These are phyloP conservation scores for Xerophyta viscosa DNA, from an alignment of 106 monocot genomes.

Conservation along the genomic window DNA sequence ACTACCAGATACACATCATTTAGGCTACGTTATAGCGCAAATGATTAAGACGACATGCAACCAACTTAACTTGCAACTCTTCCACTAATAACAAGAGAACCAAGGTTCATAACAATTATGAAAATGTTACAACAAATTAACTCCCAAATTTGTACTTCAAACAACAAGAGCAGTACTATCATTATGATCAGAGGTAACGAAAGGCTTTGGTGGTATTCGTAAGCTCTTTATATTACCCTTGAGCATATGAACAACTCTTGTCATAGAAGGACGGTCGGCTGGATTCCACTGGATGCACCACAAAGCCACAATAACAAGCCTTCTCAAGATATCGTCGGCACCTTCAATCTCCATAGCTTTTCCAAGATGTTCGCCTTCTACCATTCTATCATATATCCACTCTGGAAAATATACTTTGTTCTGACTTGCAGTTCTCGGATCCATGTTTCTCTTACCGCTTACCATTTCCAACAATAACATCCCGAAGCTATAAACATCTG, in stretches of 20 bases:
- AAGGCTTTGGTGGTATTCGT: background rate
- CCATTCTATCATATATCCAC: slow-evolving; percentile 1
- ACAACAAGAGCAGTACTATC: background rate
- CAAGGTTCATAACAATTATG: too few species aligned
- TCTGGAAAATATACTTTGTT: background rate
- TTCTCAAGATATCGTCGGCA: background rate
- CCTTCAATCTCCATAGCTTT: background rate
- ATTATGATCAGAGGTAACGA: background rate
- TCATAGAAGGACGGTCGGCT: slow-evolving; percentile 3
- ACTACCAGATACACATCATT: too few species aligned
- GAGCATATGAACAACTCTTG: slow-evolving; percentile 7
- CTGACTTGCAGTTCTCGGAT: too few species aligned
- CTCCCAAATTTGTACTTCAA: too few species aligned
- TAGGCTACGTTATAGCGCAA: too few species aligned
- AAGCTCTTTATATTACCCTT: background rate
- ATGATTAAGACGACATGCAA: too few species aligned
- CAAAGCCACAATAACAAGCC: background rate
- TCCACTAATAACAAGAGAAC: too few species aligned
- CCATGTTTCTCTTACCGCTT: background rate
- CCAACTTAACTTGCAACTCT: too few species aligned
- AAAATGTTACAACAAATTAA: too few species aligned
- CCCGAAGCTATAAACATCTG: slow-evolving; percentile 10
- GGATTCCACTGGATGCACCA: slow-evolving; percentile 13
- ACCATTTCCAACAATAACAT: slow-evolving; percentile 9
- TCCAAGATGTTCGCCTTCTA: background rate